A percentile compares a stretch with the other conserved stretches of the same genome.
Conservation (phyloP, 192 early-diverging fungal species). For the Coemansia sp. region DNA sequence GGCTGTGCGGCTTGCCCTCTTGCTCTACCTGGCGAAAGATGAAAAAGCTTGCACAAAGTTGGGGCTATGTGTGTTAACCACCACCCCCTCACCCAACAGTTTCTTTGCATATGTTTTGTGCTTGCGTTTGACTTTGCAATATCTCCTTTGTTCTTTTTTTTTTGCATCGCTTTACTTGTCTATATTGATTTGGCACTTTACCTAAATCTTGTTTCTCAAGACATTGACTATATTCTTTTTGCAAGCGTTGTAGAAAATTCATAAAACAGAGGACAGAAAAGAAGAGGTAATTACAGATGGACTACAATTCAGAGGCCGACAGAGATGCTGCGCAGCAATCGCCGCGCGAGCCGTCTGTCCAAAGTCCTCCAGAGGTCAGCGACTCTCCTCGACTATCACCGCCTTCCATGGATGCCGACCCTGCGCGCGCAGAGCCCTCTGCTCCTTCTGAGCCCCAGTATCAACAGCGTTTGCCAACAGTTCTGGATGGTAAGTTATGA, state of each 20-base stretch:
- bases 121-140: too few species aligned
- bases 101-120: background rate
- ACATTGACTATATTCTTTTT: background rate
- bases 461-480: background rate
- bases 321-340: conserved; percentile 8
- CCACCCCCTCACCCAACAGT: too few species aligned
- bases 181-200: background rate
- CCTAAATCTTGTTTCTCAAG: background rate
- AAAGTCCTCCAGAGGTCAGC: background rate
- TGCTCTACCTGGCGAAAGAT: too few species aligned
- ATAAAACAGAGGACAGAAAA: background rate
- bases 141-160: background rate
- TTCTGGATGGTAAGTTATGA: background rate
- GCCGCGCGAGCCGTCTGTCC: conserved; percentile 4
- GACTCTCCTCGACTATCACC: conserved; percentile 1
- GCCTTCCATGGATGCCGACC: background rate
- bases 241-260: background rate
- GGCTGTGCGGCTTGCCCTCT: too few species aligned
- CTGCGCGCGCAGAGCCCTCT: background rate
- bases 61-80: too few species aligned
- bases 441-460: background rate
- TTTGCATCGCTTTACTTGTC: background rate
- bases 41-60: too few species aligned
- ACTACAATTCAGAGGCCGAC: conserved; percentile 21
- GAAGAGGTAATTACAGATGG: conserved; percentile 11